Base-by-base conservation (phyloP, 495 filamentous ascomycete species). In the Lindgomyces ingoldianus region DNA sequence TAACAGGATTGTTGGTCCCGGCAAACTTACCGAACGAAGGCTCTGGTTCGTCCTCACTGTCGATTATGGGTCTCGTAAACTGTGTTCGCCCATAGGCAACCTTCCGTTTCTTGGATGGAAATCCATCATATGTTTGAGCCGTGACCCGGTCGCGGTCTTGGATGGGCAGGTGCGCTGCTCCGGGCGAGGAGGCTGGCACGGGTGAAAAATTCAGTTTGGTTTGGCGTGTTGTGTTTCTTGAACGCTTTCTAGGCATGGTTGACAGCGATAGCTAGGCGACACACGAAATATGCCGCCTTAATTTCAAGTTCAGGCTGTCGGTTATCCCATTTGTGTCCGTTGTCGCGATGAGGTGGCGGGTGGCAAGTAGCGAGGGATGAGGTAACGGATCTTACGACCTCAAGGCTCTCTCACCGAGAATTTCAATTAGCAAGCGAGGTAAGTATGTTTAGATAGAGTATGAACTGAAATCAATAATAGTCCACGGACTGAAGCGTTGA, bases 141-240 rank as follows among this genome's bases (percentile, higher is more conserved):
- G 74, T 71, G 29, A 69, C 71, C 16, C 70, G 62, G 27, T 67
- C 62, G 24, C 68, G 62, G 18, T 70, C 67, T 47, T 71, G 68
- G 11, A 59, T 27, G 14, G 64, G 60, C 36, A 73, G 65, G 9
- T 44, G 42, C 12, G 61, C 39, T 0, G 67, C 55, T 2, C 67
- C 67, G 8, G 72, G 70, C 1, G 73, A 74, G 1, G 73, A 74
- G 12, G 73, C 70, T 19, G 74, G 60, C 2, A 73, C 21, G 1
- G 74, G 74, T 3, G 70, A 72, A 69, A 77, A 76, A 48, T 39
- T 62, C 18, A 77, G 65, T n/a, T 70, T 69, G 6, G 70, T 62
- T 51, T 77, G 75, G 18, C 67, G 70, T 44, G 66, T 71, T 12
- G 29, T 56, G 11, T 19, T 33, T 22, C 27, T 27, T 8, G 58